Base-by-base conservation (phyloP, 2,329 filamentous ascomycete species). In the Spiromastix sp. region DNA sequence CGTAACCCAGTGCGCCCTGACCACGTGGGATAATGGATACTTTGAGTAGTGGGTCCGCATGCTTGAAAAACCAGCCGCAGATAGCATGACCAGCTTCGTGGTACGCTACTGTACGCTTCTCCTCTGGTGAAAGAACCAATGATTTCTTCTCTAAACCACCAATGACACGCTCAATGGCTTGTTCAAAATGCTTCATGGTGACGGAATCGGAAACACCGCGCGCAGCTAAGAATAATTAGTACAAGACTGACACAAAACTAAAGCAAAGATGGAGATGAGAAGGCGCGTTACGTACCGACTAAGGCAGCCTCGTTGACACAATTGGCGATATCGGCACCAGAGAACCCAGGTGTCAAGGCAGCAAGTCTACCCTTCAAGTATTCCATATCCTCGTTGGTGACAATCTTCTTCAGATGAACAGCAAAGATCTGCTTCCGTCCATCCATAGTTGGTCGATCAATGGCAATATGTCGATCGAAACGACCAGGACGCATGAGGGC, bases 61-160 rank as follows among this genome's bases (percentile, higher is more conserved):
- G 86, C 61, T 85, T 77, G 66, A 98, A 84, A 70, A 81, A 98
- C 91, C 91, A 98, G 39, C 91, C 91, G 59, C 91, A 98, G 57
- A 98, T 93, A 45, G 91, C 91, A 60, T 98, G 91, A 39, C 91
- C 91, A 21, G 91, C 91, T 67, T 98, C 91, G 64, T 98, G 91
- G 61, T 98, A 98, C 4, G 91, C 91, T 28, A 96, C 91, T 10
- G 85, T 93, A 56, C 76, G 82, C 74, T 96, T 96, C 68, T 98
- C 91, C 50, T 86, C 77, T 1, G 91, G 89, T 47, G 81, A 85
- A 36, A 98, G 78, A 22, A 98, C 89, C 27, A 96, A 70, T 0
- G 87, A 95, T 64, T 93, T 96, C 74, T 93, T 93, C 68, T 98
- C 91, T 5, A 98, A 72, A 51, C 91, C 91, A 53, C 87, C 91